These are phyloP conservation scores for Paracoccidioides lutzii DNA, from an alignment of 2,329 filamentous ascomycete genomes.

Conservation along the genomic window DNA sequence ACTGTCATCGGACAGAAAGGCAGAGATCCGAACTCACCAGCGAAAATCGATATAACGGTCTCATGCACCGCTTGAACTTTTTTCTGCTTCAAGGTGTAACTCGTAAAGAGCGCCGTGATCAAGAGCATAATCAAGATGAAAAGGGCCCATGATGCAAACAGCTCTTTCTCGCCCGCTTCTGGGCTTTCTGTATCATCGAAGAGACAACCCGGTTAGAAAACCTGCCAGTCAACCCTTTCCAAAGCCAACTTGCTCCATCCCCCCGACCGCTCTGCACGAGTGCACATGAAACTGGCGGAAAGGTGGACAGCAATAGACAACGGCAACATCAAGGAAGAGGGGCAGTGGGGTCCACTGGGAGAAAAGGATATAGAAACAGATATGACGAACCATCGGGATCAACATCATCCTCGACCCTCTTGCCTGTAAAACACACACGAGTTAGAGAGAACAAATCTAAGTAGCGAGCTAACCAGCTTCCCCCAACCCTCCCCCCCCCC, in stretches of 20 bases:
- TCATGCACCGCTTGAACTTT: conserved; percentile 97
- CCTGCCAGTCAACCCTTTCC: background rate
- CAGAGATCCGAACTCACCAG: conserved; percentile 42
- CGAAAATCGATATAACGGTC: conserved; percentile 96
- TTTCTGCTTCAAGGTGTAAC: conserved; percentile 90
- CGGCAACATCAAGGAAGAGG: no score
- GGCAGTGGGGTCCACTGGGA: no score
- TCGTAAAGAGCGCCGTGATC: conserved; percentile 88
- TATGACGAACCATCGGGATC: conserved; percentile 12
- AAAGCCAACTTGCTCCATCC: background rate
- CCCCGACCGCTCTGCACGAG: background rate
- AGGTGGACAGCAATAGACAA: no score
- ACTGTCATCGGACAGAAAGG: background rate
- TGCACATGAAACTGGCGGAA: background rate
- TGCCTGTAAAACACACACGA: conserved; percentile 3
- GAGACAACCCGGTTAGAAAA: conserved; percentile 11
- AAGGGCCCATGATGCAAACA: conserved; percentile 89
- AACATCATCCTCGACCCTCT: conserved; percentile 10
- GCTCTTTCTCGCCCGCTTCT: conserved; percentile 82
- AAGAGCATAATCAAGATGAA: conserved; percentile 93
- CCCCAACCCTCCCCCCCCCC: background rate
- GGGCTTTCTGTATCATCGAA: conserved; percentile 40
- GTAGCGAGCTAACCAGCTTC: background rate
- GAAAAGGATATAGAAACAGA: background rate
- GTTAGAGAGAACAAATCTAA: background rate